Evolutionary conservation across 2,329 filamentous ascomycete genomes (phyloP).

Genomic region (Trichoderma lentiforme): DNA sequence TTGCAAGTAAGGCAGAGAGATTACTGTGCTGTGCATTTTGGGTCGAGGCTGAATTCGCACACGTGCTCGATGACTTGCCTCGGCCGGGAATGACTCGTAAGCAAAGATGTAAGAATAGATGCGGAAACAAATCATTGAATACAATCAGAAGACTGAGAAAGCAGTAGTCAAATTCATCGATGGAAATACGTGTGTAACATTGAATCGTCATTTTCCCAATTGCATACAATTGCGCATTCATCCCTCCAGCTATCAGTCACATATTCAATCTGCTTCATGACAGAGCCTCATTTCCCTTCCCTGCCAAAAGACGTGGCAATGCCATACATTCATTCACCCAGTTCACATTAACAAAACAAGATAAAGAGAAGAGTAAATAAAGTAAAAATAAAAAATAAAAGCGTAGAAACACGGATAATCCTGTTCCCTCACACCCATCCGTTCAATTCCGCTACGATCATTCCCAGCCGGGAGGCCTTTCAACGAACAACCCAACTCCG

Average conservation of each 20-base stretch:
- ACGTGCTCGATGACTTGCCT: not conserved
- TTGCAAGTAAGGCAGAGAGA: not conserved
- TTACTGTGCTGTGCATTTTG: not conserved
- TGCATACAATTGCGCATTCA: not conserved
- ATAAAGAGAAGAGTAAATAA: not conserved
- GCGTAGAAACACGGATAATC: slow-evolving; percentile 15
- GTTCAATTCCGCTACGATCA: slow-evolving; percentile 24
- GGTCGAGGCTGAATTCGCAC: not conserved
- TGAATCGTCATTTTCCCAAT: not conserved
- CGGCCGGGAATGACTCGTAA: not conserved
- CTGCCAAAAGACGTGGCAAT: not conserved
- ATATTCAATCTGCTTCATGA: not conserved
- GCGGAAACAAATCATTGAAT: not conserved
- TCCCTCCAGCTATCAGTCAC: not conserved
- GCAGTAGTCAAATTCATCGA: not conserved
- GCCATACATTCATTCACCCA: not conserved
- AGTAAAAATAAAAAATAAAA: slow-evolving; percentile 1
- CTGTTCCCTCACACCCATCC: slow-evolving; percentile 20
- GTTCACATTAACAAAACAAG: not conserved
- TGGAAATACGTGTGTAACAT: not conserved
- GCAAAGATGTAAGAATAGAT: not conserved
- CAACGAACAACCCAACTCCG: slow-evolving; percentile 27
- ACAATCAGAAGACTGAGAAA: not conserved
- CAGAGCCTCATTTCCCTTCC: not conserved
- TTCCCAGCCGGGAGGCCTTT: slow-evolving; percentile 23